Base-by-base conservation (phyloP, 23 red algal species). In the Gracilariopsis chorda region DNA sequence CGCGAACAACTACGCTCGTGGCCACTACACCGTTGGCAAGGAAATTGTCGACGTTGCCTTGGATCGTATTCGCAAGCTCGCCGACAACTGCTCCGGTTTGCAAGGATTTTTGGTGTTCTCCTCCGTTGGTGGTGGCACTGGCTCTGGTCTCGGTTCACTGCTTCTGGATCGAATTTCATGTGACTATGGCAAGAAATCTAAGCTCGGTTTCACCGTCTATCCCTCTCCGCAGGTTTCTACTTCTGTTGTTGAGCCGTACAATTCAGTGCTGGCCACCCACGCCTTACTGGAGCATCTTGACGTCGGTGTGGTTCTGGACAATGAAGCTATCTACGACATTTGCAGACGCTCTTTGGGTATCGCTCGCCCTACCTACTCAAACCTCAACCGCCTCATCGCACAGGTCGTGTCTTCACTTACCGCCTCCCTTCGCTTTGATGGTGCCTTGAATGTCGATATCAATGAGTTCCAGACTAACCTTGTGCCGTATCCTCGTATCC, bases 381-480 rank as follows among this genome's bases (percentile, higher is more conserved):
- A 99, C 82, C 83, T 99, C 20, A 99, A 99, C 85, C 84, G 97
- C 27, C 83, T 99, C 19, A 99, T 99, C 28, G 97, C 97, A 1
- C 97, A 99, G 77, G 97, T 99, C 17, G 93, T 99, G 14, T 99
- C 97, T 19, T 99, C 97, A 28, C 68, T 99, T 32, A 99, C 97
- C n/a, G 87, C 97, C 10, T 99, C 97, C 32, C 93, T 99, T 7
- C 88, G 97, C 56, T 99, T 99, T 56, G 93, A 99, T 70, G 97
- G 97, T 62, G 93, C 97, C 1, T 47, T 99, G 24, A 99, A 99
- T 48, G 97, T 99, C 24, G 97, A 99, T 46, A 93, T 99, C 78
- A 99, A 95, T 59, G 97, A 99, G 90, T 99, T 95, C 88, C 97
- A 99, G 90, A 99, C 97, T 17, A 99, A 99, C 79, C 33, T 99